Evolutionary conservation across 129 eudicot genomes (phyloP).

Genomic region (Centaurea solstitialis): DNA sequence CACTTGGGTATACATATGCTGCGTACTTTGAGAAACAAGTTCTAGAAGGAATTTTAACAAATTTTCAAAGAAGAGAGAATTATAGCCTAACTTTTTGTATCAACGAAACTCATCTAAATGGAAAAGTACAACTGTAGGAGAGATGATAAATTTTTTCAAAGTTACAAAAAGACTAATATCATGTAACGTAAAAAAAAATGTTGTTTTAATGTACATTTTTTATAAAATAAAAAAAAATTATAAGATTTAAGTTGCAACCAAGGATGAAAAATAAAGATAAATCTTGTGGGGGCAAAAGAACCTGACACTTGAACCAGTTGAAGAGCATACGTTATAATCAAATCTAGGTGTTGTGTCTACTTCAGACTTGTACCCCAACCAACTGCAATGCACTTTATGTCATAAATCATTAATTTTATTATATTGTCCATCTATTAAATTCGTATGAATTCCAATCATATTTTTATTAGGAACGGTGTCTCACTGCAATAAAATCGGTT

Average conservation of each 20-base stretch:
- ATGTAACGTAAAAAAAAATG: background rate
- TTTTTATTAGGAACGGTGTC: background rate
- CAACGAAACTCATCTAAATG: no score
- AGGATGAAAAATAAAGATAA: background rate
- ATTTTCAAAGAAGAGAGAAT: no score
- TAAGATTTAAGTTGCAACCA: background rate
- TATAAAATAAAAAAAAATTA: background rate
- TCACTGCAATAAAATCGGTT: background rate
- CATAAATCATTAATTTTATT: background rate
- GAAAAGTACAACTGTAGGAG: background rate
- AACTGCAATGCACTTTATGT: background rate
- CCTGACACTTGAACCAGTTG: slow-evolving; percentile 23
- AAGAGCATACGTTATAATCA: slow-evolving; percentile 23
- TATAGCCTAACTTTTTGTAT: background rate
- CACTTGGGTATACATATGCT: no score
- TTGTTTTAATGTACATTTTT: background rate
- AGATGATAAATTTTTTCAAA: background rate
- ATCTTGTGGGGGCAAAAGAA: slow-evolving; percentile 19
- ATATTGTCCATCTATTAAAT: background rate
- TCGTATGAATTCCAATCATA: background rate
- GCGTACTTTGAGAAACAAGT: no score
- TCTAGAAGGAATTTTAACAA: no score
- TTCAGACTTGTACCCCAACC: slow-evolving; percentile 20
- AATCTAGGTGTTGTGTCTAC: slow-evolving; percentile 32
- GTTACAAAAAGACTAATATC: no score